Base-by-base conservation (phyloP, 768 basidiomycete genomes). In the Asterophora lycoperdoides region DNA sequence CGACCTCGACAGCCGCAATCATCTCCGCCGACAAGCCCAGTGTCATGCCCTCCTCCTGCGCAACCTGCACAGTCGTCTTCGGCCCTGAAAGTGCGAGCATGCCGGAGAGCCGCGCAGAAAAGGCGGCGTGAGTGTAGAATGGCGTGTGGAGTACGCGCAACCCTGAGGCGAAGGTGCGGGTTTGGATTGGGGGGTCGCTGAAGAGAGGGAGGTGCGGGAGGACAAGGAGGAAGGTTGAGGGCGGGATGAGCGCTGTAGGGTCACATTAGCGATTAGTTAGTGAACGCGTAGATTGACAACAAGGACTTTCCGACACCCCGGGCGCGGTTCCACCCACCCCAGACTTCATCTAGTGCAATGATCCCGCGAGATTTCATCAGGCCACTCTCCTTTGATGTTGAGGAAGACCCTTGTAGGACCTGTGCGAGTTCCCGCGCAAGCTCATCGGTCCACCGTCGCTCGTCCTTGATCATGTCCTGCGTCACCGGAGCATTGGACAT, bases 241-340 rank as follows among this genome's bases (percentile, higher is more conserved):
- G 96, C 4, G 95, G 86, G 36, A 98, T 81, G 32, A 99, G 78
- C 4, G 94, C 94, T 93, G 44, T 20, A 18, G 38, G 47, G 26
- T 26, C 49, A 46, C 30, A 39, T 47, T 35, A 20, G 23, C 8
- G 29, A 42, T 52, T 15, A 23, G 33, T 36, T 5, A 23, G 19
- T 29, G 29, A 17, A 36, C 11, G 26, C 6, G 8, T 32, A 33
- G 36, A 30, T 15, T 32, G 56, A 43, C 33, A 57, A 40, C 38
- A 18, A 51, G 34, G 3, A 17, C 85, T 64, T 64, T 91, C 93
- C 86, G 46, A 95, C 86, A 41, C 93, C 93, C 56, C 93, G 71
- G 5, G 91, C 93, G 49, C 93, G 83, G 61, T 94, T 95, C 93
- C 93, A 96, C 1, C 87, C 83, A 20, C 90, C 90, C 93, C 93